phyloP scores from a whole-genome alignment of 176 grass and related monocot species.

The Rhynchospora breviuscula region DNA sequence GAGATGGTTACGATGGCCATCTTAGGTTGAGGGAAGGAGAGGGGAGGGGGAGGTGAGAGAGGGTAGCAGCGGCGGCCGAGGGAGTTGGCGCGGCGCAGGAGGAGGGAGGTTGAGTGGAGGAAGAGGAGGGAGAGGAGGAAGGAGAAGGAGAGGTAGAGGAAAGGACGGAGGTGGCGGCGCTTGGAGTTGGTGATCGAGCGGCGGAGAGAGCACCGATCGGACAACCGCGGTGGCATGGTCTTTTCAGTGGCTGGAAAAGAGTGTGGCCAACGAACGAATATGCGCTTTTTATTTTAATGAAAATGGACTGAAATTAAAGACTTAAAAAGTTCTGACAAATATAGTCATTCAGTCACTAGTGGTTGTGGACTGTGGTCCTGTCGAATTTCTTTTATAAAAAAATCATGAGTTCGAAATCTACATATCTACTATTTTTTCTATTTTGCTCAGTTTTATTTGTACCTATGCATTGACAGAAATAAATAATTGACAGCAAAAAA shows the following conservation, averaged over 20 bases:
- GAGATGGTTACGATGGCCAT: slow-evolving; percentile 67
- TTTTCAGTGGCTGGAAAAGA: background rate
- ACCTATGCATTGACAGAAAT: no score
- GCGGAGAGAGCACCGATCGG: background rate
- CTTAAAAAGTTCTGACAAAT: no score
- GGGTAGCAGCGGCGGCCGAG: slow-evolving; percentile 33
- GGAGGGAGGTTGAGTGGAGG: background rate
- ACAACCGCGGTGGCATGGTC: background rate
- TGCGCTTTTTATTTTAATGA: no score
- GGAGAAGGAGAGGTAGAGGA: slow-evolving; percentile 8
- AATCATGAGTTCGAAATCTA: no score
- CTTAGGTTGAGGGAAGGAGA: background rate
- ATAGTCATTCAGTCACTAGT: no score
- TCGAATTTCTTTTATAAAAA: no score
- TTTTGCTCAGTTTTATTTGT: no score
- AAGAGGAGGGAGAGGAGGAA: slow-evolving; percentile 25
- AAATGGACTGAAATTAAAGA: no score
- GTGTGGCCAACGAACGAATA: no score
- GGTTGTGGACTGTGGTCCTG: no score
- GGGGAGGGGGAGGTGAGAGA: background rate
- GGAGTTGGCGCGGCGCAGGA: slow-evolving; percentile 50
- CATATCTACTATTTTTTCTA: no score
- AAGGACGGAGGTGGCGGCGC: background rate
- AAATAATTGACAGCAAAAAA: no score
- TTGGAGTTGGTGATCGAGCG: background rate